Conservation (phyloP, 805 yeast species). For the Candida taoyuanica region DNA sequence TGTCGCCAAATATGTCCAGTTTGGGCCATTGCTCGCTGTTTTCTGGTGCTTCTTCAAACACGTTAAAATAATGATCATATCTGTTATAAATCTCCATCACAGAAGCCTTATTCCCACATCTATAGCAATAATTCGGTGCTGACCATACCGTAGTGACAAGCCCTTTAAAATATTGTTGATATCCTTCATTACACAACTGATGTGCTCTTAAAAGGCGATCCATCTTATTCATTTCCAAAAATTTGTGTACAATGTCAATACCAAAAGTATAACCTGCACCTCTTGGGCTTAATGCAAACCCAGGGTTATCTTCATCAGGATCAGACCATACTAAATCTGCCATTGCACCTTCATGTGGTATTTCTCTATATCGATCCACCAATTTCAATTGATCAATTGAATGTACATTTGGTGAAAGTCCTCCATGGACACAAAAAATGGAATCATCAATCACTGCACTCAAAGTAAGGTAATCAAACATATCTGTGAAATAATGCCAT, state of each 20-base stretch:
- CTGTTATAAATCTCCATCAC: slow-evolving; percentile 79
- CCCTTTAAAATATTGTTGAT: slow-evolving; percentile 85
- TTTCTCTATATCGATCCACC: slow-evolving; percentile 87
- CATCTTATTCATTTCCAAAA: slow-evolving; percentile 71
- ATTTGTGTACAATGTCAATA: slow-evolving; percentile 80
- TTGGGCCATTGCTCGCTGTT: slow-evolving; percentile 48
- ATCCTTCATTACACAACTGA: slow-evolving; percentile 95
- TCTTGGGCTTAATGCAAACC: slow-evolving; percentile 85
- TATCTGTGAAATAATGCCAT: slow-evolving; percentile 87
- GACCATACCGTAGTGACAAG: slow-evolving; percentile 96
- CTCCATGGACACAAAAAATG: slow-evolving; percentile 95
- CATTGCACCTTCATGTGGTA: slow-evolving; percentile 99
- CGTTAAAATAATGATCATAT: slow-evolving; percentile 73
- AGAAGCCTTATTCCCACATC: slow-evolving; percentile 97
- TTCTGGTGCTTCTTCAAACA: slow-evolving; percentile 96
- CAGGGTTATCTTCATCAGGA: slow-evolving; percentile 77
- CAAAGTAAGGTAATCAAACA: slow-evolving; percentile 85
- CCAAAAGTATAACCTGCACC: slow-evolving; percentile 99
- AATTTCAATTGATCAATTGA: slow-evolving; percentile 87
- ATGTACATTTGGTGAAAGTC: slow-evolving; percentile 91
- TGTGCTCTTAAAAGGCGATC: slow-evolving; percentile 88
- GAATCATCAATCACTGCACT: slow-evolving; percentile 88
- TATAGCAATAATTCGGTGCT: slow-evolving; percentile 95
- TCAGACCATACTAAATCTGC: slow-evolving; percentile 99
- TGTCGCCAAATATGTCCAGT: slow-evolving; percentile 22